Conservation (phyloP, 2,329 filamentous ascomycete genomes). For the Ophiostoma perfectum region DNA sequence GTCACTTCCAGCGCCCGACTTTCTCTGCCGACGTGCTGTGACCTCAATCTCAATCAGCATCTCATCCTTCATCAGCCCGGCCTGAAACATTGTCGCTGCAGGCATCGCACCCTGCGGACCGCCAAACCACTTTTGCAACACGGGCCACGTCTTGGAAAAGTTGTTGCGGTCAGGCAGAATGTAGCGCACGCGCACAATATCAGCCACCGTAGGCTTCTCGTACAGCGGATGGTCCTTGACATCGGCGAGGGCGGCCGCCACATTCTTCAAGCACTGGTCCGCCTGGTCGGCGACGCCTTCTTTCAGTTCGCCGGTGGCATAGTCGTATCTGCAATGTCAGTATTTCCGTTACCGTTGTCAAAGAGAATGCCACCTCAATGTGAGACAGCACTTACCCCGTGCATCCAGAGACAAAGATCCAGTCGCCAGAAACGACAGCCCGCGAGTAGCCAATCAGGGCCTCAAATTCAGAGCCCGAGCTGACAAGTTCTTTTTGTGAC, state of each 20-base stretch:
- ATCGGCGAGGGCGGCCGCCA: constrained; percentile 41
- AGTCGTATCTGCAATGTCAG: constrained; percentile 36
- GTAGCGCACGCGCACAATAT: constrained; percentile 49
- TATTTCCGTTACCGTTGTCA: too few species aligned
- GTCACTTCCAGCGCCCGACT: background rate
- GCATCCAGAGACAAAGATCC: constrained; percentile 51
- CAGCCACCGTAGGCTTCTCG: constrained; percentile 32
- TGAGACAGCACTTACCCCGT: constrained; percentile 36
- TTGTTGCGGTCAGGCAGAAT: constrained; percentile 45
- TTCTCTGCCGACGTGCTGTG: constrained; percentile 29
- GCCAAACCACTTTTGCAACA: constrained; percentile 46
- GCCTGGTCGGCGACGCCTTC: constrained; percentile 43
- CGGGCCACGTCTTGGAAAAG: constrained; percentile 46
- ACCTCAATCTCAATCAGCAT: constrained; percentile 40
- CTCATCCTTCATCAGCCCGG: constrained; percentile 45
- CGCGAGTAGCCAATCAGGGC: constrained; percentile 50
- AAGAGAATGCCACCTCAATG: too few species aligned
- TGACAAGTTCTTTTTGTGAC: constrained; percentile 33
- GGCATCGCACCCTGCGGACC: constrained; percentile 43
- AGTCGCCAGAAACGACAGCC: constrained; percentile 47
- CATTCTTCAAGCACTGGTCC: constrained; percentile 46
- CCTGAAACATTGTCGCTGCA: constrained; percentile 51
- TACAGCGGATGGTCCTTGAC: constrained; percentile 33
- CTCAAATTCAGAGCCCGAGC: constrained; percentile 49
- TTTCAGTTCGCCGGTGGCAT: constrained; percentile 41